Evolutionary conservation across 495 filamentous ascomycete species (phyloP), one percentile per base, ranked within the genome.

Genomic region (Tirmania nivea): DNA sequence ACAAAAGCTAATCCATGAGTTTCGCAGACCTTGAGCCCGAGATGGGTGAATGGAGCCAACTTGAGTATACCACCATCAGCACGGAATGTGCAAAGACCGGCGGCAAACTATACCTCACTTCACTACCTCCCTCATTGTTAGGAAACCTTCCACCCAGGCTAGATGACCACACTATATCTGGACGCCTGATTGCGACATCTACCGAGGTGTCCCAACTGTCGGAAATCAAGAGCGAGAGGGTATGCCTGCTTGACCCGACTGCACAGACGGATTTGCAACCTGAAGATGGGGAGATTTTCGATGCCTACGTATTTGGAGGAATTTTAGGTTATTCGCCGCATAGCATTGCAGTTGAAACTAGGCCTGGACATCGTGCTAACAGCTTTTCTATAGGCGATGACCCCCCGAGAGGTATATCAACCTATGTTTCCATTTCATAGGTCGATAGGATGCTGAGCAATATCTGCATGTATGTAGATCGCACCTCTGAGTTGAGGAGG

Each of bases 281-380:
- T 0, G 79, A 78, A 45, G 90, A 97, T 71, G 84, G 77, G 10
- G 76, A 81, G 39, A 65, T 57, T 11, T 97, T 96, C 67, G 84
- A 95, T 57, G 79, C 83, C 12, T 97, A 95, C 66, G 68, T 97
- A 35, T 97, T 96, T 68, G 90, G 90, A 11, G 90, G 90, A 3
- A 97, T 97, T 67, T 70, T 97, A 55, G 89, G 87, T 92, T 70
- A 57, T 78, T 69, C 54, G 52, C 21, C 48, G 50, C 14, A 37
- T 48, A 4, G 7, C 52, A 48, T 3, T 31, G 25, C 7, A 31
- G 25, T 3, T 31, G 25, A 31, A 7, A 31, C 3, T 7, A 31
- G 25, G 2, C 25, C 2, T 31, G 20, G 8, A 8, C 14, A 10
- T 12, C 14, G 35, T 25, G n/a, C 14, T 37, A 47, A 17, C 7